Percentiles rank a stretch among this genome's conserved stretches.
Evolutionary conservation across 805 yeast genomes (phyloP).

Genomic region (Saturnispora kantuleensis): DNA sequence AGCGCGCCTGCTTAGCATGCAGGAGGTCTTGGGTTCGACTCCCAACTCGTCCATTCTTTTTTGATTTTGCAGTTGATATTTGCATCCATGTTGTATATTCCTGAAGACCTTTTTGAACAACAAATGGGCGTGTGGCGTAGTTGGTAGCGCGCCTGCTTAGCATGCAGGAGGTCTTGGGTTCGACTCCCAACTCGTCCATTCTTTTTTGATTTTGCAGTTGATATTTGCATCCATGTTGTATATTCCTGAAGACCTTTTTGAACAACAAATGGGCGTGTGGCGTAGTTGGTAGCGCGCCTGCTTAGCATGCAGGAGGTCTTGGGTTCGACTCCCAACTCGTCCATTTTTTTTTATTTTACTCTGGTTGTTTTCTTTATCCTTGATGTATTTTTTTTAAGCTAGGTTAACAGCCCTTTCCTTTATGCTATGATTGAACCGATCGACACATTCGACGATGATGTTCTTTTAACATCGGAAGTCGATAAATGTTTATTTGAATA

Average conservation of each 20-base stretch:
- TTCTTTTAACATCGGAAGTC: background rate
- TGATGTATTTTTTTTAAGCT: background rate
- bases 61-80: too few relatives aligned
- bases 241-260: background rate
- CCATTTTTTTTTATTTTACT: slow-evolving; percentile 27
- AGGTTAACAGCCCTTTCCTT: background rate
- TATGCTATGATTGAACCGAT: background rate
- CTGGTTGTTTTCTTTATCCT: background rate
- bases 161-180: slow-evolving; percentile 78
- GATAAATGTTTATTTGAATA: slow-evolving; percentile 3
- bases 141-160: slow-evolving; percentile 78
- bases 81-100: too few relatives aligned
- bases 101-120: background rate
- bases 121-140: slow-evolving; percentile 68
- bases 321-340: slow-evolving; percentile 76
- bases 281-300: slow-evolving; percentile 79
- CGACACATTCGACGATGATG: background rate
- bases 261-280: slow-evolving; percentile 53
- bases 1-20: too few relatives aligned
- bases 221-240: too few relatives aligned
- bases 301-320: slow-evolving; percentile 78
- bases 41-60: slow-evolving; percentile 50
- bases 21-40: slow-evolving; percentile 76
- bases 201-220: background rate
- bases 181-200: slow-evolving; percentile 64